phyloP scores from a whole-genome alignment of 2,329 filamentous ascomycete species.

The Drechslerella stenobrocha region DNA sequence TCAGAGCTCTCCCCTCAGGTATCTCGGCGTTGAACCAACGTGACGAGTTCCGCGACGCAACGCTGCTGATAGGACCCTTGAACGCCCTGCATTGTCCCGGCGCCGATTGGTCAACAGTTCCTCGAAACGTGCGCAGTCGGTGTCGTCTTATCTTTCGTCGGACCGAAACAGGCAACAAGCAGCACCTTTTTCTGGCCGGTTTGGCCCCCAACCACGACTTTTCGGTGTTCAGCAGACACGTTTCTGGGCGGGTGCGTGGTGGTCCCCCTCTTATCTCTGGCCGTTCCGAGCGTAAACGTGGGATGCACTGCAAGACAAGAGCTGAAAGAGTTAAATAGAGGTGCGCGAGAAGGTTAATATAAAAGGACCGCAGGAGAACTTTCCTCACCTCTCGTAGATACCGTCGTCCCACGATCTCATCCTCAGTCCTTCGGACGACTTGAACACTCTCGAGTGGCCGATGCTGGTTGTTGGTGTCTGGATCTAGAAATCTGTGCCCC shows the following conservation, averaged over 20 bases:
- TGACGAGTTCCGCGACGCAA: not conserved
- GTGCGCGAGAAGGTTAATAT: conserved; percentile 24
- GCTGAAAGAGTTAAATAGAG: conserved; percentile 43
- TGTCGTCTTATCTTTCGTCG: not conserved
- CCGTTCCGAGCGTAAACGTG: conserved; percentile 45
- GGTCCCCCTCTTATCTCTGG: conserved; percentile 38
- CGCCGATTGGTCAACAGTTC: not conserved
- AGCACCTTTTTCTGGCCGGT: not conserved
- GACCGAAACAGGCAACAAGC: not conserved
- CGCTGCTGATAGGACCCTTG: not conserved
- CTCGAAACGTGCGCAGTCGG: not conserved
- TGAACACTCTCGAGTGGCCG: no score
- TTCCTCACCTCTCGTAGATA: not conserved
- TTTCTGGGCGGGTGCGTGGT: conserved; percentile 2
- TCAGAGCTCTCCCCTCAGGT: not conserved
- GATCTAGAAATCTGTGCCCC: no score
- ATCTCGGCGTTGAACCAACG: not conserved
- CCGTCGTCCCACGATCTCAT: no score
- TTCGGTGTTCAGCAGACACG: not conserved
- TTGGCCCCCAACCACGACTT: conserved; percentile 1
- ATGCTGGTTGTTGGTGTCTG: no score
- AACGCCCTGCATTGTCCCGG: not conserved
- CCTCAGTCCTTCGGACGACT: no score
- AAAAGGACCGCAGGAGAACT: conserved; percentile 26
- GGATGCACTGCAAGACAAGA: conserved; percentile 20